Conservation (phyloP, 2,329 filamentous ascomycete species). For the Stagonosporopsis cucurbitacearum region DNA sequence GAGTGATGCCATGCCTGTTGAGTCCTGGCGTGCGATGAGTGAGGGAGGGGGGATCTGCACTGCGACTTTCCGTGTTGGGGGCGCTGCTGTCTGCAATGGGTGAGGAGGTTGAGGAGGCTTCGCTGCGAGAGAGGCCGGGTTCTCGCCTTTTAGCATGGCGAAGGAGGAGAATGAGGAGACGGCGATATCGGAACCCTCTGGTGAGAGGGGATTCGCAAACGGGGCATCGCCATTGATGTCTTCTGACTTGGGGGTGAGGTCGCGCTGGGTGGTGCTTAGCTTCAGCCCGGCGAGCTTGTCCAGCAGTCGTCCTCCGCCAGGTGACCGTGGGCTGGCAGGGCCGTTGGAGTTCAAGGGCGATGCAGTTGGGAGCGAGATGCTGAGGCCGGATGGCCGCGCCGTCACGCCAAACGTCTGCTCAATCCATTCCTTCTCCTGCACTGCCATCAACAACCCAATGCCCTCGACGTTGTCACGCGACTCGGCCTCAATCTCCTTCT, state of each 20-base stretch:
- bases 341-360: constrained; percentile 59
- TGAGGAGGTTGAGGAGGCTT: constrained; percentile 50
- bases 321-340: constrained; percentile 66
- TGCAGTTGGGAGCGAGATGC: constrained; percentile 44
- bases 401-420: constrained; percentile 76
- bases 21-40: constrained; percentile 49
- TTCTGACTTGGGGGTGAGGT: constrained; percentile 60
- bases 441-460: constrained; percentile 81
- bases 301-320: constrained; percentile 71
- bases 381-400: constrained; percentile 51
- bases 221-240: constrained; percentile 24
- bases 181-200: constrained; percentile 68
- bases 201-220: constrained; percentile 62
- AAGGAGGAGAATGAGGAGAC: constrained; percentile 59
- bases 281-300: constrained; percentile 83
- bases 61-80: constrained; percentile 38
- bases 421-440: constrained; percentile 86
- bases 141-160: constrained; percentile 62
- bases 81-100: constrained; percentile 25
- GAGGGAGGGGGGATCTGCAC: constrained; percentile 47
- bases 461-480: constrained; percentile 77
- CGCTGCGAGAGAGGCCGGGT: constrained; percentile 49
- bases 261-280: constrained; percentile 73
- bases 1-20: constrained; percentile 53
- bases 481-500: constrained; percentile 78